Evolutionary conservation across 2,329 filamentous ascomycete species (phyloP), one percentile per base, ranked within the genome.

Genomic region (Fusarium staphyleae): DNA sequence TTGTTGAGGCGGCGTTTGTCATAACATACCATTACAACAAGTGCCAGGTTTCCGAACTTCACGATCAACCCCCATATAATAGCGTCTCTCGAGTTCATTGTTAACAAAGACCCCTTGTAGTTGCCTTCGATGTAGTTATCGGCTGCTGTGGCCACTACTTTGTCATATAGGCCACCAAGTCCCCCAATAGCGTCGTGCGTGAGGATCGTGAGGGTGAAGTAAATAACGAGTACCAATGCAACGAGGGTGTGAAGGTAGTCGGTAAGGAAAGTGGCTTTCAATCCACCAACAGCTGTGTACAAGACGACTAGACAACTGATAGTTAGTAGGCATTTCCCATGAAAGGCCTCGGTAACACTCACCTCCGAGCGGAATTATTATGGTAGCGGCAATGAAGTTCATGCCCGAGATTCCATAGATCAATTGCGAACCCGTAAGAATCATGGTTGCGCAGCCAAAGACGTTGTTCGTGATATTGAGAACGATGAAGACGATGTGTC

Each of bases 181-280:
- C 79, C 82, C 0, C 77, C 76, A 24, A 84, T 73, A 44, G 81
- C 77, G 0, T 76, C 72, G 0, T 74, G 69, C 0, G 76, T 74
- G 15, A 79, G 80, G 3, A 77, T 75, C 56, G 80, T 75, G 55
- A 77, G 70, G 2, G 74, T 68, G 66, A 81, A 75, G 70, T 78
- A 76, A 70, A 78, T 76, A 45, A 82, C 73, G 16, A 83, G 77
- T 19, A 83, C 77, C 1, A 81, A 73, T 15, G 84, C 81, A 9
- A 79, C 77, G 12, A 82, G 77, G 0, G 81, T 84, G 57, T 84
- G 81, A 19, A 82, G 75, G 55, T 81, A 83, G 53, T 82, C 78
- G 0, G 80, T 82, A 4, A 83, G 58, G 50, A 74, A 76, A 0
- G 73, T 76, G 0, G 74, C 73, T 39, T 75, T 75, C 61, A 76